Evolutionary conservation across 768 basidiomycete genomes (phyloP), one percentile per base, ranked within the genome.

Genomic region (Termitomyces sp.): DNA sequence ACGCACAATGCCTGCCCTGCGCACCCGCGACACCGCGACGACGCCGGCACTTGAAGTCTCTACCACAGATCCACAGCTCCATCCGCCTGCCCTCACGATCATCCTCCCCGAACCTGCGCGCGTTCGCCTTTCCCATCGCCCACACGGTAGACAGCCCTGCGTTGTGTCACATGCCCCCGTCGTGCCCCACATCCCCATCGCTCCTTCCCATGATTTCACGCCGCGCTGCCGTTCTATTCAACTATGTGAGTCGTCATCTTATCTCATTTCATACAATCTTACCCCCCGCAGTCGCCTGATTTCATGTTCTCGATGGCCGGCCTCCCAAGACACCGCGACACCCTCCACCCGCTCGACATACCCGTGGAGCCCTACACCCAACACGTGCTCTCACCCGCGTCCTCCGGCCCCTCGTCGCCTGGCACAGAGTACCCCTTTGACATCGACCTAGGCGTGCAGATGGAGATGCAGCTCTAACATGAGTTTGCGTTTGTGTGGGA

Each of bases 71-170:
- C 26, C 77, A 78, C 62, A n/a, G n/a, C n/a, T n/a, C n/a, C n/a
- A n/a, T n/a, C n/a, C 74, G 79, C 82, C 86, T 18, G 74, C 81
- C 33, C 72, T 87, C 50, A 72, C 80, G 64, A 84, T 88, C 76
- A 77, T 87, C 68, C 68, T 83, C 86, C 54, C 86, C 86, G 14
- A n/a, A n/a, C n/a, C n/a, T n/a, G n/a, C 85, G 85, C 75, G 82
- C 85, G 68, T 86, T 86, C 72, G 80, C 82, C 57, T 88, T 88
- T 79, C 87, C 89, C 67, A 69, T 77, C 52, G 64, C 76, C 68
- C 76, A 85, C 79, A 77, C 75, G 75, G 50, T 83, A 75, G 81
- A 89, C 84, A 82, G 80, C 77, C 85, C 89, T 23, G 82, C 79
- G 62, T 79, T 91, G 23, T 81, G 80, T 68, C 72, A 74, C 43